phyloP scores from a whole-genome alignment of 2,329 filamentous ascomycete species.

The Phialophora tarda region DNA sequence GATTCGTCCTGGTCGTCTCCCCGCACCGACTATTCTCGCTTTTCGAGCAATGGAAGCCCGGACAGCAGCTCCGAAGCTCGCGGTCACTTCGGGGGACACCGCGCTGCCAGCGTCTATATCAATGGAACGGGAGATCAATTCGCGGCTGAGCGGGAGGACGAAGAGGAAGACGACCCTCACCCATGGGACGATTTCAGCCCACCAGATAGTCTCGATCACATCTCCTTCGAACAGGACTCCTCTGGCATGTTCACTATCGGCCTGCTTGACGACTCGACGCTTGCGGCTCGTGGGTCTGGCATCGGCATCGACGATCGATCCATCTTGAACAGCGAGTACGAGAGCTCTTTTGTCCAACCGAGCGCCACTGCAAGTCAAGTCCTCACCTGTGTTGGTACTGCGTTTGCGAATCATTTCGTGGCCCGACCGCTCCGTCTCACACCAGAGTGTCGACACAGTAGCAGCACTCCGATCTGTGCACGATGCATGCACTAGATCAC shows the following conservation, averaged over 20 bases:
- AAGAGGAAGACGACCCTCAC: constrained; percentile 16
- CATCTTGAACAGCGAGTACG: constrained; percentile 23
- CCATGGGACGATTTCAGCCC: constrained; percentile 15
- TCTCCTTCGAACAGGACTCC: constrained; percentile 18
- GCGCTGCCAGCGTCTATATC: neutral
- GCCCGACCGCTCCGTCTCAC: constrained; percentile 10
- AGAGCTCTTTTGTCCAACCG: constrained; percentile 7
- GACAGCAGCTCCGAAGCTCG: constrained; percentile 23
- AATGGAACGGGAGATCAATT: neutral
- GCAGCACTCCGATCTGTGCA: constrained; percentile 8
- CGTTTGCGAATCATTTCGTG: constrained; percentile 8
- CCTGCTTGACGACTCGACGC: constrained; percentile 19
- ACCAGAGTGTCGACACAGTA: constrained; percentile 18
- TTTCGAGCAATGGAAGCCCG: constrained; percentile 16
- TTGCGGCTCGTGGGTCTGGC: constrained; percentile 6
- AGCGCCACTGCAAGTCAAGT: constrained; percentile 26
- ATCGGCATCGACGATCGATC: constrained; percentile 14
- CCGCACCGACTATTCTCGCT: constrained; percentile 12
- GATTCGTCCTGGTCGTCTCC: constrained; percentile 16
- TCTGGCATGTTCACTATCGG: constrained; percentile 26
- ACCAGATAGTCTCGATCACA: constrained; percentile 11
- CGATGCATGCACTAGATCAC: constrained; percentile 14
- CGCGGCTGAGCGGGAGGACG: neutral
- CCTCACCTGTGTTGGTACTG: constrained; percentile 19
- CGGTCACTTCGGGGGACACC: constrained; percentile 13